phyloP scores from a whole-genome alignment of 768 basidiomycete genomes.

The Boletus reticuloceps region DNA sequence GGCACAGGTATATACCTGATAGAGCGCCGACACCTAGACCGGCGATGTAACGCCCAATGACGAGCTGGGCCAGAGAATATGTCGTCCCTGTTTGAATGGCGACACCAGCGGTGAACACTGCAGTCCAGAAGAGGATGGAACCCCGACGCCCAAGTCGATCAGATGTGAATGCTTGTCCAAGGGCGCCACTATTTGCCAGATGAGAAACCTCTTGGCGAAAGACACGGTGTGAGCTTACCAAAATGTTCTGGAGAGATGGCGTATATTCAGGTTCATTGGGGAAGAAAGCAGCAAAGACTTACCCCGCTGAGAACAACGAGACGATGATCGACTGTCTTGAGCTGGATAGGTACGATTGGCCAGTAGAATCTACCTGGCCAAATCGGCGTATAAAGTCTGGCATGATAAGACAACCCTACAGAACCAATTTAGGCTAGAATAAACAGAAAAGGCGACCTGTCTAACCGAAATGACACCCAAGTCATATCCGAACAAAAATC shows the following conservation, averaged over 20 bases:
- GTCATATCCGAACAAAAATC: slow-evolving; percentile 73
- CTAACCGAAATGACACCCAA: slow-evolving; percentile 74
- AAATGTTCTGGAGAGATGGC: slow-evolving; percentile 39
- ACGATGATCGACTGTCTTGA: slow-evolving; percentile 76
- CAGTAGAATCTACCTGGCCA: slow-evolving; percentile 49
- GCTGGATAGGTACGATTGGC: slow-evolving; percentile 50
- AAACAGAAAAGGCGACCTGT: background rate
- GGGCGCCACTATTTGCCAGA: slow-evolving; percentile 46
- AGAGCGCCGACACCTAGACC: slow-evolving; percentile 77
- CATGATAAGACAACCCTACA: slow-evolving; percentile 76
- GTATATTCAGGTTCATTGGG: background rate
- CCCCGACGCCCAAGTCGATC: slow-evolving; percentile 70
- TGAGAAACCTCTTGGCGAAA: slow-evolving; percentile 4
- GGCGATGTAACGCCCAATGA: slow-evolving; percentile 70
- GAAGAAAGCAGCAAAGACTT: background rate
- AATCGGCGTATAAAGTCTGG: slow-evolving; percentile 72
- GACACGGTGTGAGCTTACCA: slow-evolving; percentile 35
- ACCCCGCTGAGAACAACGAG: slow-evolving; percentile 75
- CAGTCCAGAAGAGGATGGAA: slow-evolving; percentile 75
- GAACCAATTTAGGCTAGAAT: background rate
- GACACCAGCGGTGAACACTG: slow-evolving; percentile 67
- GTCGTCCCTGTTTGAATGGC: slow-evolving; percentile 68
- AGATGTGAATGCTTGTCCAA: slow-evolving; percentile 71
- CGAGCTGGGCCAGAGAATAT: slow-evolving; percentile 60
- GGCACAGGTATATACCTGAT: slow-evolving; percentile 45